phyloP scores from a whole-genome alignment of 1,139 yeast genomes.

The Suhomyces anneliseae region DNA sequence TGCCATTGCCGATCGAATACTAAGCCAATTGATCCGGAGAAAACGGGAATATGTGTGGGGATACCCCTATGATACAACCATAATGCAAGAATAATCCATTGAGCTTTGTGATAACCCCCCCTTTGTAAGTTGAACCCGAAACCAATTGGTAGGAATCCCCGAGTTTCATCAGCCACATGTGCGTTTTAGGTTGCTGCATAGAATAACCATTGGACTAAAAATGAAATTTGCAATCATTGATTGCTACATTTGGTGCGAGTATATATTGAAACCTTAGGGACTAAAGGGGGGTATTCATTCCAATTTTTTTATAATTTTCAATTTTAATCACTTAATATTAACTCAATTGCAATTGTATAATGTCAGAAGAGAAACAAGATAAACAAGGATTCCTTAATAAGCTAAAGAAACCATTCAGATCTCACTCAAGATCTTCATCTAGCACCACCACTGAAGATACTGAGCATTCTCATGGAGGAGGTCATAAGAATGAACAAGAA shows the following conservation, averaged over 20 bases:
- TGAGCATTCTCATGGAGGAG: slow-evolving; percentile 5
- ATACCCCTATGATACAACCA: too few species aligned
- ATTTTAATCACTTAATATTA: not conserved
- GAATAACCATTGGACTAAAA: slow-evolving; percentile 3
- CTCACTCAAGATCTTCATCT: slow-evolving; percentile 23
- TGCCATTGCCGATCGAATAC: not conserved
- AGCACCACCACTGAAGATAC: slow-evolving; percentile 10
- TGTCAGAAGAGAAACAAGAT: slow-evolving; percentile 17
- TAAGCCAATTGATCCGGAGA: not conserved
- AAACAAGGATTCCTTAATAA: slow-evolving; percentile 26
- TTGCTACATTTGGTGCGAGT: slow-evolving; percentile 4
- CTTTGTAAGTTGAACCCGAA: not conserved
- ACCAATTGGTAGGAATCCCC: not conserved
- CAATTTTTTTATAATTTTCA: not conserved
- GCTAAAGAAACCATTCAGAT: slow-evolving; percentile 30
- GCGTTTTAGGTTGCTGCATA: slow-evolving; percentile 9
- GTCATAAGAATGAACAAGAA: not conserved
- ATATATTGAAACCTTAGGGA: slow-evolving; percentile 1
- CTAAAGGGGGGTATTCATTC: not conserved
- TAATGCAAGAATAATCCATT: too few species aligned
- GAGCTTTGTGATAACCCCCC: too few species aligned
- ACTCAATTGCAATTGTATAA: not conserved
- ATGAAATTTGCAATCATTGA: slow-evolving; percentile 9
- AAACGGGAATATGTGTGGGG: not conserved
- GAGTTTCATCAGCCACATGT: slow-evolving; percentile 10